Conservation (phyloP, 768 basidiomycete genomes). For the Punctularia strigosozonata region DNA sequence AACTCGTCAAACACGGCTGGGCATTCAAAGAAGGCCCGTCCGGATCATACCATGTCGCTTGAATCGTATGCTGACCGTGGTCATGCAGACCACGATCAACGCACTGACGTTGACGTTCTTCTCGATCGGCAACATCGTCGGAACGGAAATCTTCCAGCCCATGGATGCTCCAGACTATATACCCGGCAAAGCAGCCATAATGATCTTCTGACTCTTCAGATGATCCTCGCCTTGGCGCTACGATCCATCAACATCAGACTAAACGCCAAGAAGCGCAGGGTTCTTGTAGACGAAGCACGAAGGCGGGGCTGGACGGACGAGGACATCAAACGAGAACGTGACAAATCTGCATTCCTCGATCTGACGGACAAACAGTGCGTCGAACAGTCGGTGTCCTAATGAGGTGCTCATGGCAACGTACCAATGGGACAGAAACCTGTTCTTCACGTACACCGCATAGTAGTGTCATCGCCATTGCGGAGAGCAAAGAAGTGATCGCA, state of each 20-base stretch:
- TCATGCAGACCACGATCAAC: slow-evolving; percentile 38
- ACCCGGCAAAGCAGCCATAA: slow-evolving; percentile 55
- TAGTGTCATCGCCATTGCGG: too few species aligned
- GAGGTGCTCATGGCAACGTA: neutral
- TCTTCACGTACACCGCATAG: slow-evolving; percentile 49
- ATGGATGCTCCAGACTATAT: slow-evolving; percentile 52
- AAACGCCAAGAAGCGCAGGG: slow-evolving; percentile 33
- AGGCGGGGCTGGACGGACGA: slow-evolving; percentile 41
- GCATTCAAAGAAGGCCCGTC: slow-evolving; percentile 48
- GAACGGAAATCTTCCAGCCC: slow-evolving; percentile 51
- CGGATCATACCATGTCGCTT: neutral
- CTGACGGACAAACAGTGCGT: slow-evolving; percentile 53
- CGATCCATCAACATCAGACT: slow-evolving; percentile 43
- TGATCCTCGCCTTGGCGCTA: slow-evolving; percentile 34
- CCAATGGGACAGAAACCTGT: slow-evolving; percentile 41
- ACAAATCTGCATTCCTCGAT: slow-evolving; percentile 51
- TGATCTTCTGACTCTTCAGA: slow-evolving; percentile 44
- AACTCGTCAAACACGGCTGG: slow-evolving; percentile 54
- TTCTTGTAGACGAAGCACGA: slow-evolving; percentile 31
- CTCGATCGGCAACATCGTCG: slow-evolving; percentile 50
- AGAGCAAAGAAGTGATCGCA: too few species aligned
- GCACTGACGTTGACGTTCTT: slow-evolving; percentile 46
- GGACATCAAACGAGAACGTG: slow-evolving; percentile 45
- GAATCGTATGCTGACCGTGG: neutral
- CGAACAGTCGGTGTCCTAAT: neutral